Percentiles rank a stretch among this genome's conserved stretches.
Conservation (phyloP, 139 green algal species). For the Coelastrella sp. region DNA sequence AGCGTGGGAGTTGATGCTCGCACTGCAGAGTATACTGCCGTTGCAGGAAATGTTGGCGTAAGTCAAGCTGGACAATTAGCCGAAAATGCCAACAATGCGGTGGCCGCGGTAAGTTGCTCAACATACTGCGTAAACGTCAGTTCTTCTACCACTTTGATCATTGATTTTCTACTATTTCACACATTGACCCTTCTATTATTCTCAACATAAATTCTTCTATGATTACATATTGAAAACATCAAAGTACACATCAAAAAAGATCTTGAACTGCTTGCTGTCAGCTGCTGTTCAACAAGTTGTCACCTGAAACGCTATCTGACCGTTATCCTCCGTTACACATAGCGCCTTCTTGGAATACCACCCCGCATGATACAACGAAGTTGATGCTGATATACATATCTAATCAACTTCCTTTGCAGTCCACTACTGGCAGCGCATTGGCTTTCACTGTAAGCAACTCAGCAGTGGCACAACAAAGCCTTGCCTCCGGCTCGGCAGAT, state of each 20-base stretch:
- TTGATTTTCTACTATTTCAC: too few relatives aligned
- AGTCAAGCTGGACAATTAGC: neutral
- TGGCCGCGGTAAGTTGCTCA: neutral
- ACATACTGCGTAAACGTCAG: neutral
- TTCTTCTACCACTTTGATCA: neutral
- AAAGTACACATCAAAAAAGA: too few relatives aligned
- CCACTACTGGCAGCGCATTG: slow-evolving; percentile 9
- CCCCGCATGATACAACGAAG: neutral
- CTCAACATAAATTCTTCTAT: too few relatives aligned
- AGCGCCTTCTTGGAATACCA: neutral
- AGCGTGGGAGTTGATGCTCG: neutral
- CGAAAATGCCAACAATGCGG: neutral
- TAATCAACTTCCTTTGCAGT: neutral
- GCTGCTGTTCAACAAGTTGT: too few relatives aligned
- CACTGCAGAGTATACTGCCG: slow-evolving; percentile 28
- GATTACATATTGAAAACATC: too few relatives aligned
- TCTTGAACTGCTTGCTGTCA: too few relatives aligned
- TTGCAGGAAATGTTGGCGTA: slow-evolving; percentile 30
- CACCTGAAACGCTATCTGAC: too few relatives aligned
- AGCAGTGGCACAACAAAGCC: neutral
- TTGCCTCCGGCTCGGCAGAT: neutral
- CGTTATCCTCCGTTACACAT: too few relatives aligned
- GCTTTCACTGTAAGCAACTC: neutral
- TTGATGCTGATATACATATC: neutral
- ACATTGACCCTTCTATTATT: too few relatives aligned